phyloP scores from a whole-genome alignment of 805 yeast genomes.

The Ascoidea rubescens region DNA sequence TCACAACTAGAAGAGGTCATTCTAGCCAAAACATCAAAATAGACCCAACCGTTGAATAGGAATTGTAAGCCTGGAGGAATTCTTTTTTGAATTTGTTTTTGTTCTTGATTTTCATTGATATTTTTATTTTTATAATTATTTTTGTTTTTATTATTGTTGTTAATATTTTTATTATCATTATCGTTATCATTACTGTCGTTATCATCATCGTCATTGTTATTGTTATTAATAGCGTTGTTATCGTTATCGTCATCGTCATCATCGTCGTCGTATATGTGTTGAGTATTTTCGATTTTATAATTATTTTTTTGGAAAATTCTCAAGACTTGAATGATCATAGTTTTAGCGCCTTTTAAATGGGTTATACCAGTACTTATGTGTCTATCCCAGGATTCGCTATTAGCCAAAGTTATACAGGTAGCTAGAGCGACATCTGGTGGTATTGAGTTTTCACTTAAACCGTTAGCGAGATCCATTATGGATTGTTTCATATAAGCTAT shows the following conservation, averaged over 20 bases:
- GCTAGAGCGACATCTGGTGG: conserved; percentile 57
- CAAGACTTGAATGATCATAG: conserved; percentile 38
- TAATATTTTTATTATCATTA: conserved; percentile 1
- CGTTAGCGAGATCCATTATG: conserved; percentile 43
- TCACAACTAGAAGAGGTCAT: conserved; percentile 24
- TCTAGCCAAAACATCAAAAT: conserved; percentile 53
- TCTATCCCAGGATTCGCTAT: conserved; percentile 58
- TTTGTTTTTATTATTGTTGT: neutral
- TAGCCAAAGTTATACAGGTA: conserved; percentile 47
- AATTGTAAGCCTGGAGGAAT: conserved; percentile 33
- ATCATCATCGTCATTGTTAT: conserved; percentile 14
- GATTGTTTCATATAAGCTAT: conserved; percentile 45
- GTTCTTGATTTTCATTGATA: neutral
- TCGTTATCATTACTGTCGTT: neutral
- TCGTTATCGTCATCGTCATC: conserved; percentile 15
- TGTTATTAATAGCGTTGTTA: conserved; percentile 20
- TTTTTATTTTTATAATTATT: conserved; percentile 3
- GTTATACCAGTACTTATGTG: conserved; percentile 56
- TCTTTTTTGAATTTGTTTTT: conserved; percentile 4
- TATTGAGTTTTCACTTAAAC: conserved; percentile 28
- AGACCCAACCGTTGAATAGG: conserved; percentile 51
- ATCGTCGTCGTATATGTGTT: neutral
- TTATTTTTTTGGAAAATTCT: conserved; percentile 9
- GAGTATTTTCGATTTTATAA: neutral
- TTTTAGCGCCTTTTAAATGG: conserved; percentile 52